Conservation (phyloP, 2,329 filamentous ascomycete genomes). For the Raffaelea ambrosiae region DNA sequence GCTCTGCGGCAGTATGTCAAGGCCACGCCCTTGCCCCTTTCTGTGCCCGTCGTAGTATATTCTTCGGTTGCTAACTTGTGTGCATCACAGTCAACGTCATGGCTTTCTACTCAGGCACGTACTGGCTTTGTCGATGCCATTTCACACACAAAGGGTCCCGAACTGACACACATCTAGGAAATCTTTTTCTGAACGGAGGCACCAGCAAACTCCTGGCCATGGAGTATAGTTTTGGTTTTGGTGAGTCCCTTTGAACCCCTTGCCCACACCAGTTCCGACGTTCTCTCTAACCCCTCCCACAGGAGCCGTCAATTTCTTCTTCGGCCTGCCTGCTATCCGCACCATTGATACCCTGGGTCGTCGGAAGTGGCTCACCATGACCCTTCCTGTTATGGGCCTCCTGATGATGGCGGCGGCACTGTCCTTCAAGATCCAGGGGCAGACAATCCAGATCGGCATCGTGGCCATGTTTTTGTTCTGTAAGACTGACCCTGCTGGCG, state of each 20-base stretch:
- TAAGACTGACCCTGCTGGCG: constrained; percentile 8
- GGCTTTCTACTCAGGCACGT: constrained; percentile 34
- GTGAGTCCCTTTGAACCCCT: constrained; percentile 9
- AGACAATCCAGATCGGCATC: constrained; percentile 15
- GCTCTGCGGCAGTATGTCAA: constrained; percentile 23
- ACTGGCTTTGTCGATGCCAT: not conserved
- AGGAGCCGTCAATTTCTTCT: constrained; percentile 33
- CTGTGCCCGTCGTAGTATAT: no score
- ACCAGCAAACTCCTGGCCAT: constrained; percentile 15
- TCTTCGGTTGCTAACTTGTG: not conserved
- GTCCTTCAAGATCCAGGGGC: constrained; percentile 13
- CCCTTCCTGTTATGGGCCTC: constrained; percentile 33
- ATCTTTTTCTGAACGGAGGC: constrained; percentile 7
- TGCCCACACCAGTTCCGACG: no score
- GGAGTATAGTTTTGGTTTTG: constrained; percentile 22
- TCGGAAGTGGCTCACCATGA: constrained; percentile 32
- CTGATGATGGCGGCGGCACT: constrained; percentile 30
- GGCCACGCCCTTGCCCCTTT: not conserved
- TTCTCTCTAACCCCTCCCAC: no score
- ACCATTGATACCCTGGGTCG: constrained; percentile 32
- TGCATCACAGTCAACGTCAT: constrained; percentile 26
- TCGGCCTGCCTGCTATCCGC: constrained; percentile 30
- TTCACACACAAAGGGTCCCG: no score
- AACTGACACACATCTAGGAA: not conserved
- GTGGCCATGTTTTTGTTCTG: constrained; percentile 28